Evolutionary conservation across 805 yeast genomes (phyloP), one percentile per base, ranked within the genome.

Genomic region (Hanseniaspora lachancei): DNA sequence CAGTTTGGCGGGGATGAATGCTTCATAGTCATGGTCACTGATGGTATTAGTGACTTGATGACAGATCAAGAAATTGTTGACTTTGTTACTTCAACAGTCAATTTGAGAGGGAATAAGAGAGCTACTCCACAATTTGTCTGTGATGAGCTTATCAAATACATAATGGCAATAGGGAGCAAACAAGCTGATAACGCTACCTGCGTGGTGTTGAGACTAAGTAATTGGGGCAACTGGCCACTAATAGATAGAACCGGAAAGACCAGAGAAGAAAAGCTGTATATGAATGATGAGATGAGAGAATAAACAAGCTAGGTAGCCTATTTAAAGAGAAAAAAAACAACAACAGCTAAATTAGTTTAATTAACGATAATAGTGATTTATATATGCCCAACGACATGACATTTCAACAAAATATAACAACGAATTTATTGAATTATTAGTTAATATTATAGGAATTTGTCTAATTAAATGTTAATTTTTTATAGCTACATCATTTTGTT

Each of bases 161-260:
- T 89, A 12, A 89, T 84, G 65, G 86, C 86, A 43, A 77, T 89
- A 9, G 95, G 95, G 15, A 93, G 95, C 2, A 66, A 58, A 58
- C 63, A 65, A 34, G 89, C 86, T 63, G 98, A 93, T 67, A 93
- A 93, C 69, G 95, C 97, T n/a, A 88, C 97, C 2, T 88, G 96
- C 66, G 64, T 84, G 59, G 86, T 93, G 5, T 68, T 91, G 12
- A 73, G 95, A 58, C 71, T 93, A 56, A 75, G 77, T 38, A 96
- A 96, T 10, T 93, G 98, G 98, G 96, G 96, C 6, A 77, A 80
- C 55, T 93, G 98, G 97, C 91, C 93, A 8, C 69, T 77, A 56
- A 64, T 74, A 4, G 97, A 91, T 70, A 72, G 95, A 49, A 88
- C 97, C 0, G 97, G 96, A 0, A 77, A 75, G 47, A 67, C 79